Evolutionary conservation across 306 rosid genomes (phyloP).

Genomic region (Cicer judaicum): DNA sequence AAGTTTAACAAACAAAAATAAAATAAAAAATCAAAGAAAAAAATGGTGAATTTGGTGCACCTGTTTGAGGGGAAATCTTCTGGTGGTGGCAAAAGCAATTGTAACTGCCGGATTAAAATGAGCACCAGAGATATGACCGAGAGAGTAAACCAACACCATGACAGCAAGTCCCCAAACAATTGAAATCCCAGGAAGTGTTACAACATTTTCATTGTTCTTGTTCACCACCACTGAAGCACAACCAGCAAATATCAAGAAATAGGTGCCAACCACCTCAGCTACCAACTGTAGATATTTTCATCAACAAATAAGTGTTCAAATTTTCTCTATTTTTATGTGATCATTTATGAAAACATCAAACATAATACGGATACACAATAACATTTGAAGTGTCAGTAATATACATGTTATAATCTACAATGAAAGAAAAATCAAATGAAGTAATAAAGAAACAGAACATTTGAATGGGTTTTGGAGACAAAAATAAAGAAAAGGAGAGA

Average conservation of each 20-base stretch:
- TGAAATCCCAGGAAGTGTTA: constrained; percentile 72
- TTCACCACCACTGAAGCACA: constrained; percentile 81
- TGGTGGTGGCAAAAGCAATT: constrained; percentile 71
- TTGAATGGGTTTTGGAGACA: too few species aligned
- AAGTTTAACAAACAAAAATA: not conserved
- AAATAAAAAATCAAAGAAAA: not conserved
- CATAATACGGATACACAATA: too few species aligned
- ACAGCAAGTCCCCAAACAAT: constrained; percentile 81
- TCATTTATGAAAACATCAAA: too few species aligned
- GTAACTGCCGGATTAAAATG: constrained; percentile 95
- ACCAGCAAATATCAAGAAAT: constrained; percentile 83
- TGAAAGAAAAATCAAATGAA: too few species aligned
- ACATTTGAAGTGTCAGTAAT: too few species aligned
- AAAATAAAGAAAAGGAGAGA: not conserved
- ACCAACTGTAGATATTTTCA: constrained; percentile 55
- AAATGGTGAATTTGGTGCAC: constrained; percentile 46
- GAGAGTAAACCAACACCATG: constrained; percentile 69
- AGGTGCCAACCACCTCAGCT: constrained; percentile 83
- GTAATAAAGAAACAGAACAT: too few species aligned
- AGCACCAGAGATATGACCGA: constrained; percentile 93
- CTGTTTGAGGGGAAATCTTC: constrained; percentile 77
- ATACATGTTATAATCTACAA: too few species aligned
- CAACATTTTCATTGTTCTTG: constrained; percentile 46
- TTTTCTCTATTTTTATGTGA: too few species aligned
- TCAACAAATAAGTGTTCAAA: not conserved